These are phyloP conservation scores for Coniochaeta sp. DNA, from an alignment of 2,329 filamentous ascomycete species.

Conservation along the genomic window DNA sequence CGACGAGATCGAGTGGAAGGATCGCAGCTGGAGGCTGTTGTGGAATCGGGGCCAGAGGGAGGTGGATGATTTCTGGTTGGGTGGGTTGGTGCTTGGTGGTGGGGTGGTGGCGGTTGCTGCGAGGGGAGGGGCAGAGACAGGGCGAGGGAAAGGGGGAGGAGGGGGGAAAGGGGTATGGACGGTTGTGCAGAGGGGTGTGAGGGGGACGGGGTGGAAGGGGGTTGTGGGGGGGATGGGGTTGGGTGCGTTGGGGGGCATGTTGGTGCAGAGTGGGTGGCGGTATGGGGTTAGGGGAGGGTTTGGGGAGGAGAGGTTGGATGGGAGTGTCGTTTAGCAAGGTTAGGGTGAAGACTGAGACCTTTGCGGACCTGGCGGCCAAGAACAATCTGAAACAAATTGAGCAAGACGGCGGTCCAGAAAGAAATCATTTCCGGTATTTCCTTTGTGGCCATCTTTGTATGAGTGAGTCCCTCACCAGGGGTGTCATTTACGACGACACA, in stretches of 20 bases:
- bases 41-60: slow-evolving; percentile 50
- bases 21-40: slow-evolving; percentile 50
- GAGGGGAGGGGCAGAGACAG: no score
- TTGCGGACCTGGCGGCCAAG: no score
- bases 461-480: no score
- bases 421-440: no score
- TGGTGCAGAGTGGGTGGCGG: slow-evolving; percentile 41
- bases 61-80: slow-evolving; percentile 52
- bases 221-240: slow-evolving; percentile 36
- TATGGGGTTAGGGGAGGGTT: slow-evolving; percentile 39
- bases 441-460: no score
- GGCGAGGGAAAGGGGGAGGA: no score
- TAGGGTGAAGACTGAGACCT: no score
- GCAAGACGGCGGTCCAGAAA: no score
- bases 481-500: no score
- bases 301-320: slow-evolving; percentile 16
- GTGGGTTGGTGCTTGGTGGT: slow-evolving; percentile 32
- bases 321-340: no score
- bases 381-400: no score
- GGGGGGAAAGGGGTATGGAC: slow-evolving; percentile 14
- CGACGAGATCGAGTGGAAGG: slow-evolving; percentile 10
- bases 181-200: slow-evolving; percentile 14
- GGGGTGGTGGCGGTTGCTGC: no score
- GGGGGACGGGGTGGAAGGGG: slow-evolving; percentile 23
- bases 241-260: slow-evolving; percentile 41